Evolutionary conservation across 371 early-diverging fungal species (phyloP), one percentile per base, ranked within the genome.

Genomic region (Blakeslea trispora): DNA sequence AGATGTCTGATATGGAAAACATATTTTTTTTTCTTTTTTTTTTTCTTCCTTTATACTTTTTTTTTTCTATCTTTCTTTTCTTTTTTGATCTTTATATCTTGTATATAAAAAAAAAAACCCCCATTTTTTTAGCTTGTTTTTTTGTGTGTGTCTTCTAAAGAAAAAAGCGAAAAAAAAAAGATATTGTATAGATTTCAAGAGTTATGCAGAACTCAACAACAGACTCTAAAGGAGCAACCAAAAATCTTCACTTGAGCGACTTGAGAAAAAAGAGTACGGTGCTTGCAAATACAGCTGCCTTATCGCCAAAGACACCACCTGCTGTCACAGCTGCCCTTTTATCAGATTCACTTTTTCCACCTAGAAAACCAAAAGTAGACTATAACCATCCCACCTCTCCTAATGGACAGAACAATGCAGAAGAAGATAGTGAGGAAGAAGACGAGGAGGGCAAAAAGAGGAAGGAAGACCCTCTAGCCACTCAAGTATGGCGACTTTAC

Each of bases 401-500:
- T 64, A n/a, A n/a, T n/a, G n/a, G n/a, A n/a, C 70, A 57, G 31
- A 53, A 59, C 14, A 71, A 68, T 22, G 81, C 82, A 37, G 50
- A 59, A n/a, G 61, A 66, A 41, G 60, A 60, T 1, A 43, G 23
- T 13, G 50, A 54, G 14, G 10, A 17, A 9, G 71, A 73, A 22
- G 63, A 68, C 3, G 72, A 72, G 1, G 52, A 64, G 17, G 66
- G 62, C 17, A 56, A 68, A 21, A 50, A 42, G 3, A 35, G 41
- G 15, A 80, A 72, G 43, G 73, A 77, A 37, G 82, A 84, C 56
- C 80, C 81, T 45, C 59, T 81, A 41, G 81, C 79, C 1, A 72
- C 81, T 3, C 75, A 83, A 52, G 69, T 88, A 17, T 87, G 87
- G 87, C 69, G 81, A 44, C 57, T 87, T 35, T 85, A 81, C 53